Conservation (phyloP, 495 filamentous ascomycete species). For the Aspergillus leporis region DNA sequence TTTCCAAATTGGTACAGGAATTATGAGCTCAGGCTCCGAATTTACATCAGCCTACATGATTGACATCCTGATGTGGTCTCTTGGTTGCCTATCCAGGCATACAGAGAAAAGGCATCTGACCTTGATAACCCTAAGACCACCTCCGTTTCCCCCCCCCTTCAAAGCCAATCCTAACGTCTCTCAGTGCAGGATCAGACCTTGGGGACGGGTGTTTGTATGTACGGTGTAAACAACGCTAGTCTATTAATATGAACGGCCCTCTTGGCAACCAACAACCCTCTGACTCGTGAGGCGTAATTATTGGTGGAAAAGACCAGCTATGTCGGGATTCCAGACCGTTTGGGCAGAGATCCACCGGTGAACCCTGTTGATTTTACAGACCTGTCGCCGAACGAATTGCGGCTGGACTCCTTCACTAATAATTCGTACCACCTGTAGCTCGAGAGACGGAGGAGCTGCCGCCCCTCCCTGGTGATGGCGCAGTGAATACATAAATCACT, state of each 20-base stretch:
- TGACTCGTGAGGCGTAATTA: neutral
- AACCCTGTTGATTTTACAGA: neutral
- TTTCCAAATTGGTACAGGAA: neutral
- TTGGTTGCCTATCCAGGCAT: no score
- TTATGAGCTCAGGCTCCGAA: neutral
- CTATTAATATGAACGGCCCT: slow-evolving; percentile 4
- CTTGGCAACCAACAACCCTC: neutral
- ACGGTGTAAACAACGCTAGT: neutral
- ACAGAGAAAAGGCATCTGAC: no score
- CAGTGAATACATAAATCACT: neutral
- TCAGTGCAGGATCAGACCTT: neutral
- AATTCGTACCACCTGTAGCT: neutral
- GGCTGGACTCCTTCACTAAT: neutral
- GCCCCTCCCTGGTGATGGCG: neutral
- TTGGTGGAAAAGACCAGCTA: neutral
- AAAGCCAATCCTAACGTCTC: neutral
- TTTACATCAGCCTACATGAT: neutral
- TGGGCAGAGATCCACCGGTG: neutral
- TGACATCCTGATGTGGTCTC: neutral
- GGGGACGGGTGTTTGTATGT: neutral
- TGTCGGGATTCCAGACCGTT: neutral
- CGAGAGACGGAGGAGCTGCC: neutral
- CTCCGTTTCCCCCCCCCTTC: neutral
- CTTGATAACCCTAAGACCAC: no score
- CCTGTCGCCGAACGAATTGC: neutral